phyloP scores from a whole-genome alignment of 306 rosid genomes.

The Glycine tomentella region DNA sequence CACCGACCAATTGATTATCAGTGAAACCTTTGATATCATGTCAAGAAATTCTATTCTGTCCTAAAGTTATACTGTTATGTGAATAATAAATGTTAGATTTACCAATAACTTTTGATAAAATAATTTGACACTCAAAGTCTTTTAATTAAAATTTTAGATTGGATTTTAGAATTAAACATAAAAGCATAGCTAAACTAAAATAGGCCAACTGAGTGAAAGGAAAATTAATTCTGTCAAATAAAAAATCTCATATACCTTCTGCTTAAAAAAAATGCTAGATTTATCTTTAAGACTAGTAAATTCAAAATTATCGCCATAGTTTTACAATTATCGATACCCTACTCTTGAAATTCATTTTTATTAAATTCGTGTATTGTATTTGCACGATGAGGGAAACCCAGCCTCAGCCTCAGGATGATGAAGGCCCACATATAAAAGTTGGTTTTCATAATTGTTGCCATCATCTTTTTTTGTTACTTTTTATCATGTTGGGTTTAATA shows the following conservation, averaged over 20 bases:
- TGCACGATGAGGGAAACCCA: background rate
- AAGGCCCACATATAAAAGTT: constrained; percentile 31
- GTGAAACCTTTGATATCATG: background rate
- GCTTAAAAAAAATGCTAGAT: no score
- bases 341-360: constrained; percentile 6
- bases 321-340: background rate
- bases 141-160: no score
- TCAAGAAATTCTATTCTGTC: constrained; percentile 3
- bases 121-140: no score
- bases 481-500: constrained; percentile 31
- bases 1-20: background rate
- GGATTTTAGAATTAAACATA: no score
- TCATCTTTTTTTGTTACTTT: constrained; percentile 32
- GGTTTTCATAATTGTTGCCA: constrained; percentile 37
- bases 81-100: background rate
- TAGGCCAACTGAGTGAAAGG: no score
- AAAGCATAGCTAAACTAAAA: no score
- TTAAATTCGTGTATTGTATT: background rate
- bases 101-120: no score
- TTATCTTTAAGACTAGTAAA: background rate
- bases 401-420: background rate
- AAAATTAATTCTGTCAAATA: no score
- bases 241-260: no score
- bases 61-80: constrained; percentile 1
- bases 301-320: constrained; percentile 12